These are phyloP conservation scores for Leccinum fuscescens DNA, from an alignment of 1,284 basidiomycete genomes.

Conservation along the genomic window DNA sequence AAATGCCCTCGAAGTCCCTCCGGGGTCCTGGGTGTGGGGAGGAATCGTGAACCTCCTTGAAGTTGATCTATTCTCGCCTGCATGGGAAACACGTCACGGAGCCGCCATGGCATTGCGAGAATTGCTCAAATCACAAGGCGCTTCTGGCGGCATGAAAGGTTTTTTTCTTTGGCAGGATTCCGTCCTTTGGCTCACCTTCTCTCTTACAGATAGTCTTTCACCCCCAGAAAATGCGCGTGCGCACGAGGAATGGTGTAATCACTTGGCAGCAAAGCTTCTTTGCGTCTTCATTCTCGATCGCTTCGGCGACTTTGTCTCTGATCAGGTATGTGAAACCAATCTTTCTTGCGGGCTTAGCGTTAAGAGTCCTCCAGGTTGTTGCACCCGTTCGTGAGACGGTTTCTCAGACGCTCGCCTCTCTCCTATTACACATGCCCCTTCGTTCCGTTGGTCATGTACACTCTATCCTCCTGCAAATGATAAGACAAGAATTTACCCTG, in stretches of 20 bases:
- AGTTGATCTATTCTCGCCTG: conserved; percentile 82
- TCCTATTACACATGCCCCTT: conserved; percentile 84
- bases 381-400: conserved; percentile 97
- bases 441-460: conserved; percentile 81
- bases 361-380: conserved; percentile 60
- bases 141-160: conserved; percentile 80
- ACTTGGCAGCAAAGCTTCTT: conserved; percentile 83
- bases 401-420: conserved; percentile 89
- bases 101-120: conserved; percentile 91
- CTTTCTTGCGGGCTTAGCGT: neutral
- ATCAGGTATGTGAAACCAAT: conserved; percentile 56
- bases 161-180: conserved; percentile 8
- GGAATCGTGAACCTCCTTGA: conserved; percentile 81
- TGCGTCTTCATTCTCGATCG: conserved; percentile 94
- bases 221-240: conserved; percentile 57
- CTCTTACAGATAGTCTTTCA: conserved; percentile 45
- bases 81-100: conserved; percentile 95
- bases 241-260: conserved; percentile 88
- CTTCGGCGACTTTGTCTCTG: conserved; percentile 96
- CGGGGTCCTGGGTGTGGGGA: conserved; percentile 88
- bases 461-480: conserved; percentile 87
- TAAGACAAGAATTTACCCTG: conserved; percentile 75
- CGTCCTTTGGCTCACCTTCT: conserved; percentile 1
- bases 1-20: conserved; percentile 67
- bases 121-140: conserved; percentile 83